Evolutionary conservation across 257 asterid species (phyloP).

Genomic region (Gentiana dahurica): DNA sequence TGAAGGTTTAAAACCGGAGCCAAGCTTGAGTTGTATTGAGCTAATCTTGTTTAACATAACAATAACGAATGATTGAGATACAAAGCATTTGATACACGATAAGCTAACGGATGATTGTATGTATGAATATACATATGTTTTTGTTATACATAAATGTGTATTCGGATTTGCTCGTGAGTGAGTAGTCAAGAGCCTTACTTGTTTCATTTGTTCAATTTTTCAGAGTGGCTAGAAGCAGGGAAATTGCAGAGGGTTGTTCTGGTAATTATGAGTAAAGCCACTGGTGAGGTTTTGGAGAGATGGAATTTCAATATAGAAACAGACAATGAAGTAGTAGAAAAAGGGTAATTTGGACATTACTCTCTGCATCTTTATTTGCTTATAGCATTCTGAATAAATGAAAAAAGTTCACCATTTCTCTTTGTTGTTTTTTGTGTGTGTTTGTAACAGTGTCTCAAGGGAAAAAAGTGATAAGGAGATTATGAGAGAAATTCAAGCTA

Average conservation of each 20-base stretch:
- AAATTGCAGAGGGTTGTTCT: slow-evolving; percentile 82
- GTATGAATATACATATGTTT: too few relatives aligned
- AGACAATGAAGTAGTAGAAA: slow-evolving; percentile 73
- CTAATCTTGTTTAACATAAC: too few relatives aligned
- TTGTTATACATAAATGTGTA: too few relatives aligned
- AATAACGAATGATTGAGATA: too few relatives aligned
- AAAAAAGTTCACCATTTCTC: background rate
- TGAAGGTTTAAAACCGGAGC: too few relatives aligned
- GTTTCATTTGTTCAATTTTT: slow-evolving; percentile 1
- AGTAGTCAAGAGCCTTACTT: background rate
- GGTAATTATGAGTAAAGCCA: slow-evolving; percentile 85
- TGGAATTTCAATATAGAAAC: slow-evolving; percentile 93
- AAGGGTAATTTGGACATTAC: slow-evolving; percentile 41
- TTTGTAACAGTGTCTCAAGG: slow-evolving; percentile 45
- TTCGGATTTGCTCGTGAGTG: too few relatives aligned
- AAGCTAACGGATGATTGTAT: too few relatives aligned
- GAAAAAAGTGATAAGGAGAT: slow-evolving; percentile 95
- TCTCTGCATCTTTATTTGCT: background rate
- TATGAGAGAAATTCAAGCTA: slow-evolving; percentile 96
- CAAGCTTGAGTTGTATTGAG: too few relatives aligned
- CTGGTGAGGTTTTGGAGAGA: slow-evolving; percentile 87
- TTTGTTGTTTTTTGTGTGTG: background rate
- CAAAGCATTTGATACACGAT: too few relatives aligned
- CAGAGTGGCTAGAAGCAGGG: slow-evolving; percentile 96
- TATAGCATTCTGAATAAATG: background rate